A percentile compares a stretch with the other conserved stretches of the same genome.
phyloP scores from a whole-genome alignment of 306 rosid genomes.

The Rubus idaeus region DNA sequence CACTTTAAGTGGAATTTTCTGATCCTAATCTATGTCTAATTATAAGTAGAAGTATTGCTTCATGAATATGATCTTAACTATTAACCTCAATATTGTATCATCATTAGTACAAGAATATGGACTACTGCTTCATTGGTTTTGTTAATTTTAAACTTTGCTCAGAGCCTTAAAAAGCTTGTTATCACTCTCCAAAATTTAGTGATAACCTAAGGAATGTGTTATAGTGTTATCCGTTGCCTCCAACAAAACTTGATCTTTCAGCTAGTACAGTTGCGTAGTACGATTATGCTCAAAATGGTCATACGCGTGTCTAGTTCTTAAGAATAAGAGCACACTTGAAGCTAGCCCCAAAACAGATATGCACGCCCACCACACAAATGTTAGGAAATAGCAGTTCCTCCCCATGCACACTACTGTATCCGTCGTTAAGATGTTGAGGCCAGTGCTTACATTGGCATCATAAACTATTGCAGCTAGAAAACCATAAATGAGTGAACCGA shows the following conservation, averaged over 20 bases:
- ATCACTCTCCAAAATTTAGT: conserved; percentile 3
- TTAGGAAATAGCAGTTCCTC: conserved; percentile 65
- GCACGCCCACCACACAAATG: conserved; percentile 84
- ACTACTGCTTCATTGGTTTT: background rate
- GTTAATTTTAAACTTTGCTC: background rate
- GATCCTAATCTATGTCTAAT: background rate
- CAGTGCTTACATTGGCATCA: conserved; percentile 49
- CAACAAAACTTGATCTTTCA: background rate
- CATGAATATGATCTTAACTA: conserved; percentile 4
- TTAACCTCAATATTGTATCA: background rate
- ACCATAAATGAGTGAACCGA: conserved; percentile 88
- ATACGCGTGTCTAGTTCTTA: conserved; percentile 84
- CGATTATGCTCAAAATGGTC: conserved; percentile 69
- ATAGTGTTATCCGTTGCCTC: background rate
- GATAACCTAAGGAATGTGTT: background rate
- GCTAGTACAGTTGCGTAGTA: conserved; percentile 41
- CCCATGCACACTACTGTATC: conserved; percentile 85
- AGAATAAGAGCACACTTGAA: conserved; percentile 64
- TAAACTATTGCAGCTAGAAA: conserved; percentile 74
- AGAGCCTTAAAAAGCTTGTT: background rate
- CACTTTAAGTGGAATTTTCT: background rate
- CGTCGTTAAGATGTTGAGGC: conserved; percentile 8
- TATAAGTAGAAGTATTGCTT: background rate
- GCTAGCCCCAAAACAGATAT: conserved; percentile 64
- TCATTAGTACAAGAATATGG: background rate